Percentiles rank a stretch among this genome's conserved stretches.
phyloP scores from a whole-genome alignment of 1,139 yeast genomes.

The Debaryomyces singareniensis region DNA sequence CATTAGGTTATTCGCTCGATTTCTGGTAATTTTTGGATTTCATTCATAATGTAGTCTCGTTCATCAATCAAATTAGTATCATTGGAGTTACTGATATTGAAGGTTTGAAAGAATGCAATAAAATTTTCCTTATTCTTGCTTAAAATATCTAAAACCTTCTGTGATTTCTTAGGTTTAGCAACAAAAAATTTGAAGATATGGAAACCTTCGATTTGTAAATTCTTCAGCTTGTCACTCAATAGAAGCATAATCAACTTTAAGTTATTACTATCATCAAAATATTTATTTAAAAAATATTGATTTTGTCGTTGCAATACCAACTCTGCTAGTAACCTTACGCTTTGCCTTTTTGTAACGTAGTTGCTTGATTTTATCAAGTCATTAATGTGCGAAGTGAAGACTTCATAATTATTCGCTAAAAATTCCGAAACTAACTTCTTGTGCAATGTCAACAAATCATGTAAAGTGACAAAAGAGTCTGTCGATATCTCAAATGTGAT shows the following conservation, averaged over 20 bases:
- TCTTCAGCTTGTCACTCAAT: slow-evolving; percentile 82
- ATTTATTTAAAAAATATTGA: slow-evolving; percentile 64
- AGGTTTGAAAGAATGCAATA: slow-evolving; percentile 59
- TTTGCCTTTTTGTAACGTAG: slow-evolving; percentile 90
- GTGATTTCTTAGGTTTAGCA: slow-evolving; percentile 88
- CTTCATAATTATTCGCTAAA: slow-evolving; percentile 46
- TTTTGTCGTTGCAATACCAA: slow-evolving; percentile 72
- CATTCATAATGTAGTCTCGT: slow-evolving; percentile 69
- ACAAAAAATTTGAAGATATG: slow-evolving; percentile 89
- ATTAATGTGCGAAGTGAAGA: slow-evolving; percentile 59
- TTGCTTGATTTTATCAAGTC: slow-evolving; percentile 66
- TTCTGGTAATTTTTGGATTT: slow-evolving; percentile 63
- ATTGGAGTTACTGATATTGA: slow-evolving; percentile 57
- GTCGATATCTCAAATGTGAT: slow-evolving; percentile 86
- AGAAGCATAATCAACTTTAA: slow-evolving; percentile 81
- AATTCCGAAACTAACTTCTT: slow-evolving; percentile 66
- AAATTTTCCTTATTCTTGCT: slow-evolving; percentile 77
- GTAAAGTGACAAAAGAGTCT: slow-evolving; percentile 75
- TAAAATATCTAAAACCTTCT: slow-evolving; percentile 71
- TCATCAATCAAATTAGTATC: slow-evolving; percentile 74
- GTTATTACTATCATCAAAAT: slow-evolving; percentile 76
- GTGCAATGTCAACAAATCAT: slow-evolving; percentile 65
- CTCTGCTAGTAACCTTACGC: slow-evolving; percentile 70
- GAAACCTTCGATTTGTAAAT: slow-evolving; percentile 84
- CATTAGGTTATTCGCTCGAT: slow-evolving; percentile 15